Percentiles rank a stretch among this genome's conserved stretches.
Evolutionary conservation across 805 yeast genomes (phyloP).

Genomic region (Starmerella davenportii): DNA sequence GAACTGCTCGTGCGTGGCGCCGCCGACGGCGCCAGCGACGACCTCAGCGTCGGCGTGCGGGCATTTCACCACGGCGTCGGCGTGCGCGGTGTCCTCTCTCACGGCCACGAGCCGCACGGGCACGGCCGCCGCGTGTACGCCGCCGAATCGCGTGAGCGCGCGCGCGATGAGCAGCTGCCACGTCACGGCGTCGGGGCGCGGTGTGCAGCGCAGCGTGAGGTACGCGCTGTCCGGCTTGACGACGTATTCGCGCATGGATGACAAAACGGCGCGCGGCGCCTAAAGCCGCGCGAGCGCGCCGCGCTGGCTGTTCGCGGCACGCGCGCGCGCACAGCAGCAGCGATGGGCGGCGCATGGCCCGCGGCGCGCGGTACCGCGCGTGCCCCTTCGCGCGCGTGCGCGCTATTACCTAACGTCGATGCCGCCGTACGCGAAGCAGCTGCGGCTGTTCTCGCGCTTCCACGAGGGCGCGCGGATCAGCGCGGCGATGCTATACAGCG

Average conservation of each 20-base stretch:
- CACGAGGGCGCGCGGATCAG: conserved; percentile 56
- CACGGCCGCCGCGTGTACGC: conserved; percentile 19
- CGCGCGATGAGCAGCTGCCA: conserved; percentile 19
- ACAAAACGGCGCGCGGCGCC: too few relatives aligned
- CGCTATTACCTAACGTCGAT: neutral
- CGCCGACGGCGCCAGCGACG: conserved; percentile 9
- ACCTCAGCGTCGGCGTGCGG: conserved; percentile 7
- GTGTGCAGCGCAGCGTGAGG: conserved; percentile 15
- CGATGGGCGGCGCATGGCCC: too few relatives aligned
- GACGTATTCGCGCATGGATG: conserved; percentile 8
- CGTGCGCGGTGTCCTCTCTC: neutral
- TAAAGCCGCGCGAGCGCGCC: too few relatives aligned
- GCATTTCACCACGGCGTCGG: conserved; percentile 13
- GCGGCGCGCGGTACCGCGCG: too few relatives aligned
- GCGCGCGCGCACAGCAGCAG: too few relatives aligned
- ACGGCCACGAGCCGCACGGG: conserved; percentile 19
- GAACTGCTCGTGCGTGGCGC: conserved; percentile 3
- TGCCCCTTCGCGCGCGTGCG: too few relatives aligned
- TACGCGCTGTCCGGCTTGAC: conserved; percentile 22
- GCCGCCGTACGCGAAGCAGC: neutral
- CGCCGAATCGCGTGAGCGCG: conserved; percentile 17
- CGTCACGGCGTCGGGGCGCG: conserved; percentile 18
- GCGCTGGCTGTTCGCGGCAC: too few relatives aligned
- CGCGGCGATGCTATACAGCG: conserved; percentile 67
- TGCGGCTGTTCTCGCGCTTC: conserved; percentile 35